Base-by-base conservation (phyloP, 768 basidiomycete genomes). In the Pilatotrama ljubarskyi region DNA sequence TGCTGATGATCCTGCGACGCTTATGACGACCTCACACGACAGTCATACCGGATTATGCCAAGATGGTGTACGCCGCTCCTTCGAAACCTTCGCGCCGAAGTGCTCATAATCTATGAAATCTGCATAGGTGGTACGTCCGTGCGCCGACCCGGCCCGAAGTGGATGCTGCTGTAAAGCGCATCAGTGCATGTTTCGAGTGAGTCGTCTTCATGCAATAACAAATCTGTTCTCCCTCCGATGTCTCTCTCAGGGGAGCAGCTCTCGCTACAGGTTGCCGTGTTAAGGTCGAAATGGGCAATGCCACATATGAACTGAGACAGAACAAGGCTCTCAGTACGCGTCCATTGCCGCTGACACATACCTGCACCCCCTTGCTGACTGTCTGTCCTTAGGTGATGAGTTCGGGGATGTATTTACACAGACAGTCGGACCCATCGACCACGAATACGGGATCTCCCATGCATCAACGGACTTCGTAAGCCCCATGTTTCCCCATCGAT, bases 391-490 rank as follows among this genome's bases (percentile, higher is more conserved):
- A 91, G 90, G 84, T 2, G 79, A 77, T 14, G 87, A 88, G 68
- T 85, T 90, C 32, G 83, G 83, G 0, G 80, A 82, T 48, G 77
- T 89, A 38, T 79, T 84, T 35, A 73, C 79, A 17, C 84, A 82
- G 61, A 83, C 83, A 55, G 88, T 85, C 58, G 88, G 87, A 0
- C 72, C 73, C 2, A 77, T 88, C 55, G 85, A 88, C 68, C 82
- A 85, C 66, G 80, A 82, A 60, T 85, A 83, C 79, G 86, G 90
- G 43, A 88, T 88, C 65, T 73, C 76, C 5, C 80, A 79, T 44
- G 91, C 89, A 13, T 93, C 90, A 5, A 93, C 91, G 2, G 91
- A 93, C 69, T 93, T 93, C 63, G 91, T 91, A 65, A 76, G 88
- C 75, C 8, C 47, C 36, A 38, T 26, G 37, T 50, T 35, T 10